phyloP scores from a whole-genome alignment of 2,329 filamentous ascomycete species.

The Fusarium illudens region DNA sequence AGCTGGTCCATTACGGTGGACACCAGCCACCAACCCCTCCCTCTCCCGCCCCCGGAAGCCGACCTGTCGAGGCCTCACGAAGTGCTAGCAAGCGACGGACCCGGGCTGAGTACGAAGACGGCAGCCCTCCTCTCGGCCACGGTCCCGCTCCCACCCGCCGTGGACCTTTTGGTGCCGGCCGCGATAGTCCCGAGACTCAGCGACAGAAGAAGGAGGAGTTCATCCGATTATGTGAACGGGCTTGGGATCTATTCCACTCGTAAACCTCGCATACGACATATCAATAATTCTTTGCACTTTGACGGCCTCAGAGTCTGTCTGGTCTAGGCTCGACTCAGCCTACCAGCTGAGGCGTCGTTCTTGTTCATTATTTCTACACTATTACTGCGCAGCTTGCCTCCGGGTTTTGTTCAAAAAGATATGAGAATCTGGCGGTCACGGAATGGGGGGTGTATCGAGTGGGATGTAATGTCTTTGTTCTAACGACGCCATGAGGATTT shows the following conservation, averaged over 20 bases:
- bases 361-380: slow-evolving; percentile 38
- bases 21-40: slow-evolving; percentile 94
- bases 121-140: slow-evolving; percentile 83
- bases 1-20: slow-evolving; percentile 93
- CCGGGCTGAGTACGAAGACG: slow-evolving; percentile 93
- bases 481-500: slow-evolving; percentile 41
- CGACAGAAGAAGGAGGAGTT: slow-evolving; percentile 93
- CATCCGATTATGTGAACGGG: slow-evolving; percentile 81
- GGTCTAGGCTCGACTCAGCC: slow-evolving; percentile 11
- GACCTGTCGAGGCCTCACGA: slow-evolving; percentile 59
- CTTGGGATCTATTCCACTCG: slow-evolving; percentile 98
- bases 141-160: slow-evolving; percentile 69
- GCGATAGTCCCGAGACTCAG: slow-evolving; percentile 84
- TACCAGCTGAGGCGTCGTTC: slow-evolving; percentile 29
- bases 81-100: slow-evolving; percentile 76
- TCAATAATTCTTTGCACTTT: slow-evolving; percentile 33
- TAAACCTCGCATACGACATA: slow-evolving; percentile 53
- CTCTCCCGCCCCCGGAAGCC: slow-evolving; percentile 71
- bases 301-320: slow-evolving; percentile 12
- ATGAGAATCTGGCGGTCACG: slow-evolving; percentile 27
- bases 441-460: slow-evolving; percentile 25
- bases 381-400: slow-evolving; percentile 30
- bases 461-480: slow-evolving; percentile 42
- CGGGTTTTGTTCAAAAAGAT: slow-evolving; percentile 35
- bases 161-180: slow-evolving; percentile 81